Evolutionary conservation across 2,329 filamentous ascomycete species (phyloP), one percentile per base, ranked within the genome.

Genomic region (Paraconiothyrium sp.): DNA sequence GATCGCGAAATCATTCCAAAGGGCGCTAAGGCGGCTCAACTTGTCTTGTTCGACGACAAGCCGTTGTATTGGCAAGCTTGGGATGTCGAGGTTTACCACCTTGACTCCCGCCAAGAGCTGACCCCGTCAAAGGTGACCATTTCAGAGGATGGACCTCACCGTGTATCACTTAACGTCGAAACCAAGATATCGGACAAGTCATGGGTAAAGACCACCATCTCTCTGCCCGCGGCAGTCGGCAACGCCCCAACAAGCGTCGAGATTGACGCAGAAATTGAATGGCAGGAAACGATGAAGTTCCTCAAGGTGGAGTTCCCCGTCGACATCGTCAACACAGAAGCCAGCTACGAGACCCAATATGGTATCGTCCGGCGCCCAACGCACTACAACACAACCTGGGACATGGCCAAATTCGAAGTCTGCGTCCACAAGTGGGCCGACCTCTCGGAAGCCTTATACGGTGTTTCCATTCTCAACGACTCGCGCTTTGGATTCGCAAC

Each of bases 281-380:
- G 95, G 95, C 91, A 90, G 69, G 95, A 99, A 79, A 93, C 89
- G 13, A 97, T 95, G 90, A 97, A 95, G 76, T 98, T 98, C 84
- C 86, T 99, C 74, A 99, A 99, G 84, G 94, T 98, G 54, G 95
- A 99, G 78, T 99, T 99, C 81, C 94, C 95, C 0, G 94, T 97
- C 65, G 90, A 96, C 72, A 86, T 98, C 65, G 88, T 89, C 69
- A 97, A 94, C 79, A 97, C 91, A 0, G 93, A 97, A 79, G 95
- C 95, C 35, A 92, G 89, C 13, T 99, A 99, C 78, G 95, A 99
- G 79, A 97, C 93, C 8, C 94, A 97, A 72, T 98, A 92, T 74
- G 94, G 94, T 69, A 88, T 97, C 69, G 90, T 95, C 65, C 89
- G 89, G 68, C 88, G 95, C 34, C 94, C 95, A 2, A 99, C 95